A percentile compares a stretch with the other conserved stretches of the same genome.
phyloP scores from a whole-genome alignment of 768 basidiomycete genomes.

The Tricholoma furcatifolium region DNA sequence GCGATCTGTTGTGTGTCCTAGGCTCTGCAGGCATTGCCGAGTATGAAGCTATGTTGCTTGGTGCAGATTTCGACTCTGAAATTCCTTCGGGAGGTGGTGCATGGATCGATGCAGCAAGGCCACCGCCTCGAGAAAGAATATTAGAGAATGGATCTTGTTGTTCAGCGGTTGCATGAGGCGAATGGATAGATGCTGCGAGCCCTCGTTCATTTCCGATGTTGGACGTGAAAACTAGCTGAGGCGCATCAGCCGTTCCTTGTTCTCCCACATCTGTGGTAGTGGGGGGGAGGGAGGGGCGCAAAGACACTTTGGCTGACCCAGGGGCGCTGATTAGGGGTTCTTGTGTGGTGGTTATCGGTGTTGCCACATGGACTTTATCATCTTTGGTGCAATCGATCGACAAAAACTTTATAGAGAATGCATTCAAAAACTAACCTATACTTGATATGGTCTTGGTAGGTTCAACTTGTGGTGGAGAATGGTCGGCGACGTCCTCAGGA shows the following conservation, averaged over 20 bases:
- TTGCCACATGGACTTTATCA: background rate
- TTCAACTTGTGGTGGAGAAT: background rate
- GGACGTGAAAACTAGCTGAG: background rate
- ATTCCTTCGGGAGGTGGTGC: slow-evolving; percentile 38
- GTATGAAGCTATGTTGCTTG: slow-evolving; percentile 33
- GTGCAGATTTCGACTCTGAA: slow-evolving; percentile 39
- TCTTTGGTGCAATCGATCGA: slow-evolving; percentile 5
- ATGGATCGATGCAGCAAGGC: slow-evolving; percentile 53
- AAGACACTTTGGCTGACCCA: slow-evolving; percentile 8
- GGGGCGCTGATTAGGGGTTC: slow-evolving; percentile 13
- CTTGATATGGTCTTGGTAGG: background rate
- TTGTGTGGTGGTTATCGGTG: slow-evolving; percentile 12
- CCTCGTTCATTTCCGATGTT: slow-evolving; percentile 16
- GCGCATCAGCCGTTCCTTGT: background rate
- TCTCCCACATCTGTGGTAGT: slow-evolving; percentile 9
- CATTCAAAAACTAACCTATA: slow-evolving; percentile 4
- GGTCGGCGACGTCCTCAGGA: background rate
- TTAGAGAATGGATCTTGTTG: slow-evolving; percentile 10
- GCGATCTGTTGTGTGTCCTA: slow-evolving; percentile 51
- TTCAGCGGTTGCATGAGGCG: slow-evolving; percentile 10
- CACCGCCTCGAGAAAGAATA: slow-evolving; percentile 24
- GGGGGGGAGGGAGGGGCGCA: slow-evolving; percentile 19
- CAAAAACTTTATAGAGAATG: background rate
- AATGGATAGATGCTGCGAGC: slow-evolving; percentile 19
- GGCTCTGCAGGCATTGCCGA: slow-evolving; percentile 26